Conservation (phyloP, 225 moss, liverwort and hornwort species). For the Neckera pumila region DNA sequence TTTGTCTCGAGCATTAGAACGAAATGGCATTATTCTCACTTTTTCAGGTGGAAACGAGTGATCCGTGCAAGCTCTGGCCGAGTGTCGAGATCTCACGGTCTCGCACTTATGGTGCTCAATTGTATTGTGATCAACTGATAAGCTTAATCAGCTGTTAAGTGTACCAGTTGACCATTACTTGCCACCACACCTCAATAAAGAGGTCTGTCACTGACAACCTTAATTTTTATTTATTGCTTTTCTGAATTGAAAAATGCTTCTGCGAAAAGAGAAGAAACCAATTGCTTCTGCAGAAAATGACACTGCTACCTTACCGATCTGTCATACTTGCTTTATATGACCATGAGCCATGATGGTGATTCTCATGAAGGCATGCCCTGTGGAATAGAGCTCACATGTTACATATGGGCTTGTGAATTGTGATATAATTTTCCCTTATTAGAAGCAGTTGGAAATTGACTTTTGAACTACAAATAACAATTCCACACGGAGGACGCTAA, state of each 20-base stretch:
- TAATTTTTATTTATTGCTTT: neutral
- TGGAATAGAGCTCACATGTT: neutral
- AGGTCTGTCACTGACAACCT: neutral
- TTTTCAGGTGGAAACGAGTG: neutral
- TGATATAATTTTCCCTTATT: neutral
- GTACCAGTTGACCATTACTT: slow-evolving; percentile 21
- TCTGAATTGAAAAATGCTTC: neutral
- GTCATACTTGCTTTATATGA: neutral
- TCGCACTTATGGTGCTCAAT: neutral
- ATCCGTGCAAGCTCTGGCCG: neutral
- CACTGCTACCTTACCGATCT: neutral
- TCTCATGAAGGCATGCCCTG: neutral
- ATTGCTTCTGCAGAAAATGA: neutral
- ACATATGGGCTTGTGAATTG: neutral
- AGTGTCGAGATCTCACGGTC: neutral
- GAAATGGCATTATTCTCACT: neutral
- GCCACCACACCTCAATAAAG: slow-evolving; percentile 13
- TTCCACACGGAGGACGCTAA: too few relatives aligned
- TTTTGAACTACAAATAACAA: neutral
- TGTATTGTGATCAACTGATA: neutral
- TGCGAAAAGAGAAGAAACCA: neutral
- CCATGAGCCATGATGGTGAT: neutral
- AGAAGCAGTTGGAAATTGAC: too few relatives aligned
- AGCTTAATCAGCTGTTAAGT: slow-evolving; percentile 3
- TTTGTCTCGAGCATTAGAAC: neutral